phyloP scores from a whole-genome alignment of 2,329 filamentous ascomycete species.

The Geoglossum cookeanum region DNA sequence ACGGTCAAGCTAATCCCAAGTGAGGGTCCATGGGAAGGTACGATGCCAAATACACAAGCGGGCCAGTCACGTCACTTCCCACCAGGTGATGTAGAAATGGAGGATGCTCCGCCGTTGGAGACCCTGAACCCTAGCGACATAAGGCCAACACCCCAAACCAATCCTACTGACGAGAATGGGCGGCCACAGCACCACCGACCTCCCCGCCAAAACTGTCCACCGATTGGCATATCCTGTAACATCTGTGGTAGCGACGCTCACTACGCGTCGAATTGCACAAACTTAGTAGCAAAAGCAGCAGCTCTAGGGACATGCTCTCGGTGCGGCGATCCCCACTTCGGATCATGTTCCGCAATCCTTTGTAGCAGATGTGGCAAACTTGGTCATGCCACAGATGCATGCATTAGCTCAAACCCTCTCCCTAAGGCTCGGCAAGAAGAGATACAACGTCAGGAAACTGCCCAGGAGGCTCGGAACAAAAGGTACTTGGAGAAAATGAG shows the following conservation, averaged over 20 bases:
- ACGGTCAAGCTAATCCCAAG: conserved; percentile 25
- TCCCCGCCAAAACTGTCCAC: neutral
- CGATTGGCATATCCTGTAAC: neutral
- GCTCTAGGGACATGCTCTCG: conserved; percentile 23
- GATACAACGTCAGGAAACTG: conserved; percentile 20
- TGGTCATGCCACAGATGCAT: conserved; percentile 21
- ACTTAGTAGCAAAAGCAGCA: conserved; percentile 21
- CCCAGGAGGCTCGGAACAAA: conserved; percentile 18
- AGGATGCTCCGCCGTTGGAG: conserved; percentile 7
- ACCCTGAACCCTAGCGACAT: neutral
- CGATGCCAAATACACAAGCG: conserved; percentile 3
- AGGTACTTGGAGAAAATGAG: conserved; percentile 21
- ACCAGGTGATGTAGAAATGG: conserved; percentile 8
- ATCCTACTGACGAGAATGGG: neutral
- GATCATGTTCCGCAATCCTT: conserved; percentile 21
- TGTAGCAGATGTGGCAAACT: conserved; percentile 26
- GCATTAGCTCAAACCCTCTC: conserved; percentile 18
- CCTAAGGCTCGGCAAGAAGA: conserved; percentile 19
- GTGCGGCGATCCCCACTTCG: conserved; percentile 24
- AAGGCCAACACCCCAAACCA: neutral
- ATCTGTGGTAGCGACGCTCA: neutral
- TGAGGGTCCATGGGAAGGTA: conserved; percentile 16
- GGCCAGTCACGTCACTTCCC: neutral
- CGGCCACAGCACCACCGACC: neutral
- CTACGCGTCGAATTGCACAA: neutral